Base-by-base conservation (phyloP, 257 asterid genomes). In the Petunia secreta region DNA sequence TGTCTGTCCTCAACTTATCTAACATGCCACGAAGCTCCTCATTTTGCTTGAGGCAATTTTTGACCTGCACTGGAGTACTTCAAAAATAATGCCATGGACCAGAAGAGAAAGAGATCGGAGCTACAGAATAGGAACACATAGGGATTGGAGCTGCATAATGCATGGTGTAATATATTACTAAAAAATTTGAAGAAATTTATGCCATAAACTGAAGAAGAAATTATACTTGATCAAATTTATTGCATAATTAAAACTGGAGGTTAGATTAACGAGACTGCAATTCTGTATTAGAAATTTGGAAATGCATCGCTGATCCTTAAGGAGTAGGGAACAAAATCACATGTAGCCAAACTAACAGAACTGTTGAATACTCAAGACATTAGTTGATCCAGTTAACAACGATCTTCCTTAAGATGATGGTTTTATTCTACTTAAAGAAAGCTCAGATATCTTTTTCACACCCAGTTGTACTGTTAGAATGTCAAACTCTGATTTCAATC, bases 1-100 rank as follows among this genome's bases (percentile, higher is more conserved):
- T 94, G 82, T 91, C 94, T 48, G 73, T 84, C 54, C 99, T 90
- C 84, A 92, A 83, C 87, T 88, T 88, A 71, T 91, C 92, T 74
- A 95, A 84, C 88, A 85, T 75, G 79, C 84, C 87, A 80, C 98
- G 97, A 60, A 93, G 98, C 83, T 92, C 97, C 86, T 89, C 97
- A 82, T 95, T 95, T 84, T 93, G 94, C 80, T 83, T 89, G 59
- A 93, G 87, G 82, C 97, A 92, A 77, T 83, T 88, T 90, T 90
- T 95, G 80, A 93, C 97, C 98, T 95, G 88, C 80, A 83, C 34
- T 43, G 54, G 44, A 75, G 80, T 71, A 48, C 77, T 44, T 44
- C 75, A 68, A 68, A 68, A 68, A 68, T 43, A 43, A 68, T 68
- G 57, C 15, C 57, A n/a, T 48, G 43, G 57, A 71, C 77, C 77